Evolutionary conservation across 2,329 filamentous ascomycete species (phyloP), one percentile per base, ranked within the genome.

Genomic region (Pseudogymnoascus sp.): DNA sequence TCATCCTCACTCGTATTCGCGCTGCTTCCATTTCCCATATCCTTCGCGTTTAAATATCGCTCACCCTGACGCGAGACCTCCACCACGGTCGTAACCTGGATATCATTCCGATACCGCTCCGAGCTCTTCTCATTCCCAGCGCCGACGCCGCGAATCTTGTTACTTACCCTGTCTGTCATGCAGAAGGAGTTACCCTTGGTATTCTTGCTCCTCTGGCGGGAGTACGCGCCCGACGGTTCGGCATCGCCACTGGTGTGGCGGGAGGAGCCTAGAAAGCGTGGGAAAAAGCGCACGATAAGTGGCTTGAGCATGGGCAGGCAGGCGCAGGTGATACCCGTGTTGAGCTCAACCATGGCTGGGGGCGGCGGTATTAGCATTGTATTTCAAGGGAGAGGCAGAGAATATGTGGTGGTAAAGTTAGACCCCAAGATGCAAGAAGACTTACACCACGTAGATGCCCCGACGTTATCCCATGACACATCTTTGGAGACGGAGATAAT

Each of bases 301-400:
- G 92, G 91, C 72, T 96, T 96, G 64, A 96, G 77, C 0, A 89
- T 92, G 8, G 92, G 92, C 7, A 96, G 88, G 69, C 91, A 96
- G 49, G 88, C 91, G 71, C 90, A 94, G 66, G 90, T 87, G 69
- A 96, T 91, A 23, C 90, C 91, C 1, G 93, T 79, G 66, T 95
- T 93, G 72, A 96, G 90, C 73, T 96, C 92, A 63, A 96, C 85
- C 19, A 23, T 23, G 3, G 41, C 39, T 41, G 16, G 10, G 4
- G 16, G 7, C 3, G 16, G 4, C 4, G 10, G 21, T 41, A 41
- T 41, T 21, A 41, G 16, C 7, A 41, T 10, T 41, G 8, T 21
- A 5, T 21, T 41, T 21, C 8, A 41, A 21, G 16, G 39, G 39
- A 12, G 14, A 38, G 37, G 37, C 37, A 38, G 37, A 5, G 37